phyloP scores from a whole-genome alignment of 495 filamentous ascomycete genomes.

The Xylaria bambusicola region DNA sequence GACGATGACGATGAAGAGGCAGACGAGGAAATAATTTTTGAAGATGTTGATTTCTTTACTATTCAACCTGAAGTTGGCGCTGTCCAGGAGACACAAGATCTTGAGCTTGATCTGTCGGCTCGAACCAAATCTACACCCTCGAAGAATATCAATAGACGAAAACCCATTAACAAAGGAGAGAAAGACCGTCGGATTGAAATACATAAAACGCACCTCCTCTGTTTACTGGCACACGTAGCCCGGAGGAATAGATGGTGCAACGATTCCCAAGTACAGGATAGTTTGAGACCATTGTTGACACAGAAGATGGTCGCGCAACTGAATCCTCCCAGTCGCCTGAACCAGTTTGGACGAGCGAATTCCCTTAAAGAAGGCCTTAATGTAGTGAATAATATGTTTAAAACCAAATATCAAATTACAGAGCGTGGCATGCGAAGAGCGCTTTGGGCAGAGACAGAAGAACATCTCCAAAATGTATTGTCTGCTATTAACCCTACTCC shows the following conservation, averaged over 20 bases:
- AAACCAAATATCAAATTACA: constrained; percentile 65
- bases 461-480: constrained; percentile 59
- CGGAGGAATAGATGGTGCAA: constrained; percentile 89
- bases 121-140: constrained; percentile 38
- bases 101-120: constrained; percentile 58
- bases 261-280: constrained; percentile 62
- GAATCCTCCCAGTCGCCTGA: constrained; percentile 60
- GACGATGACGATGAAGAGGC: constrained; percentile 37
- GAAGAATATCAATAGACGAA: constrained; percentile 49
- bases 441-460: constrained; percentile 68
- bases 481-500: constrained; percentile 10
- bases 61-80: constrained; percentile 21
- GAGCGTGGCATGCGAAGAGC: constrained; percentile 68
- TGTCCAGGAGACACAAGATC: constrained; percentile 49
- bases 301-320: constrained; percentile 63
- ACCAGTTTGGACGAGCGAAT: constrained; percentile 69
- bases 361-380: constrained; percentile 78
- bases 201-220: constrained; percentile 86
- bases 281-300: constrained; percentile 61
- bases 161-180: constrained; percentile 67
- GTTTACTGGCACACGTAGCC: constrained; percentile 73
- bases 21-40: constrained; percentile 27
- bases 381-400: constrained; percentile 67
- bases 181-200: constrained; percentile 70
- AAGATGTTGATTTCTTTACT: constrained; percentile 38